phyloP scores from a whole-genome alignment of 164 flowering plant species.

The Cinnamomum chago region DNA sequence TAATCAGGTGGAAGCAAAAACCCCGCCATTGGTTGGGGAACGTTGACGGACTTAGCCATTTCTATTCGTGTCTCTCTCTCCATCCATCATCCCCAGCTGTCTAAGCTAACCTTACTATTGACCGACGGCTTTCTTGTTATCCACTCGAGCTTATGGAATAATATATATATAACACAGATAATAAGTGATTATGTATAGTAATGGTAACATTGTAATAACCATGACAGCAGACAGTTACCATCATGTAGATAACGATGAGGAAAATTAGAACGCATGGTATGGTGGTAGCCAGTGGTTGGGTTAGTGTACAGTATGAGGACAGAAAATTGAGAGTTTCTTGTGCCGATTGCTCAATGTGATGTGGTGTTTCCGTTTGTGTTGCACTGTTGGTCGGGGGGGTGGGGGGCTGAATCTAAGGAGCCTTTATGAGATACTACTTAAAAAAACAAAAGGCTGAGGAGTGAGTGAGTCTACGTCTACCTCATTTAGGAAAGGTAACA shows the following conservation, averaged over 20 bases:
- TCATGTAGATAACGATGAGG: no score
- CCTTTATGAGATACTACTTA: no score
- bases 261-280: no score
- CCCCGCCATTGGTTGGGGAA: constrained; percentile 8
- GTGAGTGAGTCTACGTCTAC: background rate
- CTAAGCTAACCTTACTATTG: no score
- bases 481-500: background rate
- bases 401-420: no score
- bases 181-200: background rate
- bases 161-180: background rate
- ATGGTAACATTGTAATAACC: background rate
- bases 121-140: background rate
- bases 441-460: background rate
- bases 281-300: no score
- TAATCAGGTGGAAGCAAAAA: background rate
- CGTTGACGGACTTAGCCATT: background rate
- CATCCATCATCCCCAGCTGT: background rate
- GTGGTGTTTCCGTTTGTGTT: no score
- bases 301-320: no score
- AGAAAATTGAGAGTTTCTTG: no score
- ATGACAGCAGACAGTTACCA: background rate
- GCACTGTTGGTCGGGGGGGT: no score
- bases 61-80: background rate
- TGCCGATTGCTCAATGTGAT: no score
- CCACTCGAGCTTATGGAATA: background rate